Base-by-base conservation (phyloP, 495 filamentous ascomycete genomes). In the Friedmanniomyces simplex region DNA sequence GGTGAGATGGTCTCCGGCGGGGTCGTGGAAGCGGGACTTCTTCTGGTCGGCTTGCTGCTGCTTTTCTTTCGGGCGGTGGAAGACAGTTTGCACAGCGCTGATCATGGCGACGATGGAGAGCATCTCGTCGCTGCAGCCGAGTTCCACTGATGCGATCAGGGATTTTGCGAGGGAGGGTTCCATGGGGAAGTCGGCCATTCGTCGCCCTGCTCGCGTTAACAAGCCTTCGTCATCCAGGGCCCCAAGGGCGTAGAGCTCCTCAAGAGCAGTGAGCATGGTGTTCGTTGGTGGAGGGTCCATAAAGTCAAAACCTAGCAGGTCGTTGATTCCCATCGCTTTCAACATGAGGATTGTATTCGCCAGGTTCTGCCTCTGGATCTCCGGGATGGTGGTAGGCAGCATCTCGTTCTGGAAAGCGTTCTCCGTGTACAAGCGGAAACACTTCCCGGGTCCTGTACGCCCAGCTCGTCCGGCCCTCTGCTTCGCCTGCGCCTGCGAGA, bases 281-380 rank as follows among this genome's bases (percentile, higher is more conserved):
- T 96, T 96, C 7, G 90, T 91, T 1, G 94, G 93, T 1, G 93
- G 93, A 1, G 91, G 89, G 64, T 97, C 94, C 91, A 99, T 96
- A 65, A 97, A 99, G 68, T 96, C 91, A 64, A 99, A 99, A 60
- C 95, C 89, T 12, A 99, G 80, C 2, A 99, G 76, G 65, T 99
- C 93, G 63, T 97, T 96, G 67, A 99, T 97, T 2, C 93, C 93
- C 91, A 97, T 97, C 1, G 93, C 93, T 70, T 99, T 99, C 30
- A 99, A 78, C 90, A 97, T 95, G 26, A 99, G 82, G 70, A 99
- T 97, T 1, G 93, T 96, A 55, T 85, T 80, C 0, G 87, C 85
- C n/a, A 99, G 71, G 64, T 97, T 97, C 68, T 96, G 90, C 8
- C 93, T 81, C 66, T 99, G 93, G 50, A 99, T 99, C 65, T 97